phyloP scores from a whole-genome alignment of 768 basidiomycete species.

The Phylloporus arenicola region DNA sequence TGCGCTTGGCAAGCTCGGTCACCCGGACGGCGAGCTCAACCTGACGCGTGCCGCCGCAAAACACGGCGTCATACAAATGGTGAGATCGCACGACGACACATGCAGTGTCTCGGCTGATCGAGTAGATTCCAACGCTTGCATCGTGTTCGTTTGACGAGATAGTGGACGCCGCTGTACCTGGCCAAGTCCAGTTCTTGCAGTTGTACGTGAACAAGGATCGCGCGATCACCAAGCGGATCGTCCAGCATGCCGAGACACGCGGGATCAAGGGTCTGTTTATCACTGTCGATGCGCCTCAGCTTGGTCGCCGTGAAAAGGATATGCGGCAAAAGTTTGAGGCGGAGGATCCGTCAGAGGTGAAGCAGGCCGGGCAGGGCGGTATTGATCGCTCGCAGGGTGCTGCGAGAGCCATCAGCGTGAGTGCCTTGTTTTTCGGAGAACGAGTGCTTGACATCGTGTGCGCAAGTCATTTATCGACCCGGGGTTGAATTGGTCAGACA shows the following conservation, averaged over 20 bases:
- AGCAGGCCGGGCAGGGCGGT: constrained; percentile 42
- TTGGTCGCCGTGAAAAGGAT: constrained; percentile 92
- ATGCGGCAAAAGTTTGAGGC: constrained; percentile 97
- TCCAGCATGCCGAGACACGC: constrained; percentile 84
- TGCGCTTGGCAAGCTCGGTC: constrained; percentile 88
- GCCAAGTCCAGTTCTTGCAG: constrained; percentile 83
- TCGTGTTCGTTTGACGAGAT: constrained; percentile 96
- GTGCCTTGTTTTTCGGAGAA: constrained; percentile 14
- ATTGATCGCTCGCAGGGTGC: constrained; percentile 88
- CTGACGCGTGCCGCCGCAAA: constrained; percentile 85
- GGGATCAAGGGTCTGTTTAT: constrained; percentile 94
- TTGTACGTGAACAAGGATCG: constrained; percentile 90
- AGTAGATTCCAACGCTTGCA: constrained; percentile 88
- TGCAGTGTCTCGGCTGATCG: neutral
- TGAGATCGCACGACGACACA: constrained; percentile 15
- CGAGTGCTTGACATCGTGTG: constrained; percentile 1
- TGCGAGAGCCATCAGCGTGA: constrained; percentile 85
- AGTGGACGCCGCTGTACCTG: constrained; percentile 75
- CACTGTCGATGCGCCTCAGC: constrained; percentile 95
- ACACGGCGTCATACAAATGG: constrained; percentile 72
- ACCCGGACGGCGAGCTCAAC: constrained; percentile 91
- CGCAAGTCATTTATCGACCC: constrained; percentile 91
- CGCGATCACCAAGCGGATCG: constrained; percentile 75
- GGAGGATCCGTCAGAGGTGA: constrained; percentile 40
- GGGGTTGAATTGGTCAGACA: constrained; percentile 68